Conservation (phyloP, 1,284 basidiomycete genomes). For the Fomitopsis palustris region DNA sequence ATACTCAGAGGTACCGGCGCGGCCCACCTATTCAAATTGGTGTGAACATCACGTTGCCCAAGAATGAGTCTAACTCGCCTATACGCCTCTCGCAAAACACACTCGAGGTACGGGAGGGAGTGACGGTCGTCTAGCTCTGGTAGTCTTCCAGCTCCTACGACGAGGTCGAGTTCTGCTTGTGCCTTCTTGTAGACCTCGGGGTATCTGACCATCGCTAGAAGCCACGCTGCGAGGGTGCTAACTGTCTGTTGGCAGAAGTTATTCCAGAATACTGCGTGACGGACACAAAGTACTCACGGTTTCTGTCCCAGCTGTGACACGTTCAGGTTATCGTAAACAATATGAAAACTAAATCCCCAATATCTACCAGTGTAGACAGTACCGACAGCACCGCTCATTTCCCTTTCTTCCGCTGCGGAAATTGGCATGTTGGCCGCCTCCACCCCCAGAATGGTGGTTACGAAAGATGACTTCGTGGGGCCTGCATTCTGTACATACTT, state of each 20-base stretch:
- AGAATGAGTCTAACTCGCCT: not conserved
- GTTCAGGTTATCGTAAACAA: not conserved
- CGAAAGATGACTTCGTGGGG: constrained; percentile 46
- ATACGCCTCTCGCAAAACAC: constrained; percentile 37
- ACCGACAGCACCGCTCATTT: constrained; percentile 53
- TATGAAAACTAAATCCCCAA: not conserved
- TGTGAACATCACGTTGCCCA: not conserved
- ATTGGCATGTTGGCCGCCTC: constrained; percentile 6
- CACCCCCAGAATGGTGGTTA: constrained; percentile 43
- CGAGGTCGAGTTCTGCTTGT: constrained; percentile 39
- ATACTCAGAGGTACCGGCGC: constrained; percentile 25
- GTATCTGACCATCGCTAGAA: constrained; percentile 39
- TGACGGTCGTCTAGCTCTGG: constrained; percentile 39
- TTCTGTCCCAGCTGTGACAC: not conserved
- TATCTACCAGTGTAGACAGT: constrained; percentile 40
- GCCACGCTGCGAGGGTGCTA: constrained; percentile 36
- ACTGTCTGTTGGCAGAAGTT: constrained; percentile 33
- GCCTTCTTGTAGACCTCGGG: constrained; percentile 35
- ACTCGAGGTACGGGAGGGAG: constrained; percentile 36
- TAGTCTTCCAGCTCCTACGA: constrained; percentile 34
- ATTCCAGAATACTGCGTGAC: no score
- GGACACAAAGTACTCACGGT: not conserved
- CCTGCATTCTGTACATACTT: constrained; percentile 29
- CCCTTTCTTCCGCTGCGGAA: constrained; percentile 38
- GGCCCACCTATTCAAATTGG: constrained; percentile 24